Conservation (phyloP, 2,329 filamentous ascomycete species). For the Ophiognomonia clavigignenti-juglandacearum region DNA sequence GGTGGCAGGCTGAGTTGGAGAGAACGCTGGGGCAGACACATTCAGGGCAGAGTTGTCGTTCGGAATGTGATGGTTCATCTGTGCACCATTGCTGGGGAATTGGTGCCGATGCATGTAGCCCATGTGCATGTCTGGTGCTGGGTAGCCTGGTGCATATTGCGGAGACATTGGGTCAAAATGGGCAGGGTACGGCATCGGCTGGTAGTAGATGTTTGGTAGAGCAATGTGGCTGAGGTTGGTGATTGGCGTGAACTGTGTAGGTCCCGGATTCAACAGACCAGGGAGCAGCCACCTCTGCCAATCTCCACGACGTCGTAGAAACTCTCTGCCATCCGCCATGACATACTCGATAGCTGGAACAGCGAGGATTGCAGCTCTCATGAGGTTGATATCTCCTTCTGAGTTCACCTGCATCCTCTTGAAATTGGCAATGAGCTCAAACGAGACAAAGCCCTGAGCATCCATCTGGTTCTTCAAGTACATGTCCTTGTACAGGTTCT, state of each 20-base stretch:
- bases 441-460: slow-evolving; percentile 81
- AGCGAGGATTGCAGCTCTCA: slow-evolving; percentile 70
- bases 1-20: slow-evolving; percentile 29
- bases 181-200: slow-evolving; percentile 24
- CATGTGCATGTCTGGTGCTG: slow-evolving; percentile 21
- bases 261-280: slow-evolving; percentile 63
- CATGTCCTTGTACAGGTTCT: slow-evolving; percentile 91
- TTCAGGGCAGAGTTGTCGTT: slow-evolving; percentile 49
- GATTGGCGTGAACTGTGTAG: slow-evolving; percentile 36
- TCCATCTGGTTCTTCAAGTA: slow-evolving; percentile 92
- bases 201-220: slow-evolving; percentile 19
- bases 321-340: slow-evolving; percentile 70
- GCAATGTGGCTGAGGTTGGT: slow-evolving; percentile 23
- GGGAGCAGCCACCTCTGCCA: slow-evolving; percentile 76
- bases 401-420: slow-evolving; percentile 74
- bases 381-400: slow-evolving; percentile 59
- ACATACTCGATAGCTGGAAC: slow-evolving; percentile 71
- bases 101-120: slow-evolving; percentile 27
- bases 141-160: slow-evolving; percentile 1
- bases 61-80: slow-evolving; percentile 34
- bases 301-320: slow-evolving; percentile 67
- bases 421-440: slow-evolving; percentile 79
- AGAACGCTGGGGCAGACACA: slow-evolving; percentile 60
- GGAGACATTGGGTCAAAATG: slow-evolving; percentile 22
- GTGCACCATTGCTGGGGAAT: slow-evolving; percentile 24